Evolutionary conservation across 179 eudicot species (phyloP).

Genomic region (Vitellaria paradoxa): DNA sequence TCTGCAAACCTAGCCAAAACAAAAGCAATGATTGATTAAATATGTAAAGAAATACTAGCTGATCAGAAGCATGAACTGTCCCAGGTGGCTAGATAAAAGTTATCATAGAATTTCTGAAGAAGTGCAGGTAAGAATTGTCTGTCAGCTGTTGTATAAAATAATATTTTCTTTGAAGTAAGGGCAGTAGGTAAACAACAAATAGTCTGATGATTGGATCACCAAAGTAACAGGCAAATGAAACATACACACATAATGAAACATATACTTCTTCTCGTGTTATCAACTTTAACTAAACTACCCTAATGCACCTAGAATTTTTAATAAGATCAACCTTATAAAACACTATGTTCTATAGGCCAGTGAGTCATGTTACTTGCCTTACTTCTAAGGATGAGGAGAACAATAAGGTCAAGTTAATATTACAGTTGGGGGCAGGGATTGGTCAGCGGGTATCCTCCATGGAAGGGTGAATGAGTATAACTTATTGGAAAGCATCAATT

Average conservation of each 20-base stretch:
- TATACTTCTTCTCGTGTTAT: background rate
- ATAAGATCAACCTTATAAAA: background rate
- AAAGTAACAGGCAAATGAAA: background rate
- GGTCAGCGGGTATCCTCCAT: background rate
- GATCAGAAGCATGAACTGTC: background rate
- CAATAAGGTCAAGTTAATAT: too few relatives aligned
- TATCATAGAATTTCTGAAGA: background rate
- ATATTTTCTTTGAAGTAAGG: background rate
- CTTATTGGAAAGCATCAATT: background rate
- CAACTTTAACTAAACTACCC: background rate
- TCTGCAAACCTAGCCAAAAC: slow-evolving; percentile 55
- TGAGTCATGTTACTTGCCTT: background rate
- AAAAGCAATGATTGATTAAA: background rate
- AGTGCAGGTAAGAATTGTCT: background rate
- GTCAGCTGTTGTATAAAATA: background rate
- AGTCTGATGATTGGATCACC: background rate
- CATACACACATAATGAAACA: background rate
- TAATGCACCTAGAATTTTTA: background rate
- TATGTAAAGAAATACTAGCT: background rate
- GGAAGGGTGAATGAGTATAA: background rate
- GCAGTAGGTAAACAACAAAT: background rate
- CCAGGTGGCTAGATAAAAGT: background rate
- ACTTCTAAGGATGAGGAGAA: background rate
- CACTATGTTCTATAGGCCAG: background rate
- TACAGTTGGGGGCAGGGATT: too few relatives aligned